phyloP scores from a whole-genome alignment of 23 red algal genomes.

The Gracilaria caudata region DNA sequence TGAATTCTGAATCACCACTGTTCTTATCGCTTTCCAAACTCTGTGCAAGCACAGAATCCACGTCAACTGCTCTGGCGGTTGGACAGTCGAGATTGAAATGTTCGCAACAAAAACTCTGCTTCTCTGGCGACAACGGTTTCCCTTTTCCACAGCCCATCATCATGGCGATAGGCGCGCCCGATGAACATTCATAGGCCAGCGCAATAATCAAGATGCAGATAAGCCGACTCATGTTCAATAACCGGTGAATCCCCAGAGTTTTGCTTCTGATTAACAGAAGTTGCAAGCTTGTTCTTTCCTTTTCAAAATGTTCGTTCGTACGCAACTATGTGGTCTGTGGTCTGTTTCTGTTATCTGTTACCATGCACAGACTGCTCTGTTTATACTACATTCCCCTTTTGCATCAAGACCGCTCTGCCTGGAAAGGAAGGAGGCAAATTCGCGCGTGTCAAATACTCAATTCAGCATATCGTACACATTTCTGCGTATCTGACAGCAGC shows the following conservation, averaged over 20 bases:
- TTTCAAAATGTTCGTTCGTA: not conserved
- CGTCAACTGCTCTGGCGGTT: not conserved
- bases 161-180: slow-evolving; percentile 39
- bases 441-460: slow-evolving; percentile 18
- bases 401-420: not conserved
- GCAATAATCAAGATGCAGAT: not conserved
- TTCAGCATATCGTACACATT: slow-evolving; percentile 26
- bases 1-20: not conserved
- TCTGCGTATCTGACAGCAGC: not conserved
- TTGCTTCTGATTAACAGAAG: not conserved
- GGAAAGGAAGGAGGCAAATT: not conserved
- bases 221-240: not conserved
- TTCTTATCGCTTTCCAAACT: not conserved
- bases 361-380: not conserved
- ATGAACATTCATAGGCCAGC: not conserved
- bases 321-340: not conserved
- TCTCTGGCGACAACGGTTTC: slow-evolving; percentile 11
- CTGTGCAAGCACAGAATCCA: not conserved
- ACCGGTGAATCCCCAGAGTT: not conserved
- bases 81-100: slow-evolving; percentile 72
- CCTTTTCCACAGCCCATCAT: slow-evolving; percentile 45
- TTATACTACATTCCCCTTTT: not conserved
- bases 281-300: not conserved
- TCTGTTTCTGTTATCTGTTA: too few relatives aligned
- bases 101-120: slow-evolving; percentile 54